Conservation (phyloP, 495 filamentous ascomycete genomes). For the Aspergillus sclerotiicarbonarius region DNA sequence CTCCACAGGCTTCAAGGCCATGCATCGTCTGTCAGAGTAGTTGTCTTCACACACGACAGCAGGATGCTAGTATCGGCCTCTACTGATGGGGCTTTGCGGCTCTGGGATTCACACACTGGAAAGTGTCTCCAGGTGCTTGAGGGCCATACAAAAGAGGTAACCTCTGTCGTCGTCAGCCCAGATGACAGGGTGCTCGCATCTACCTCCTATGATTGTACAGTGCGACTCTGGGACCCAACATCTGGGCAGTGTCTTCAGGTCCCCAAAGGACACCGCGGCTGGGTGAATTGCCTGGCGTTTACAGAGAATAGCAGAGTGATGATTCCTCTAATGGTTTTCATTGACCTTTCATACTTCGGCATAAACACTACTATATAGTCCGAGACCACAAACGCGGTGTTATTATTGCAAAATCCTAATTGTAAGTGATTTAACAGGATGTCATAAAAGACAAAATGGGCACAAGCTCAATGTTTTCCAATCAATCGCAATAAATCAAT, state of each 20-base stretch:
- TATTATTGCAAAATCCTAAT: too few species aligned
- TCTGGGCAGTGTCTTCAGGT: neutral
- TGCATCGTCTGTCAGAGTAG: neutral
- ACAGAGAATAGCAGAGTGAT: neutral
- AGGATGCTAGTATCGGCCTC: neutral
- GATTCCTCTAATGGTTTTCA: too few species aligned
- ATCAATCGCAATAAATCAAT: too few species aligned
- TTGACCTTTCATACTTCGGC: too few species aligned
- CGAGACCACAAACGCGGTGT: too few species aligned
- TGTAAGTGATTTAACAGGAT: too few species aligned
- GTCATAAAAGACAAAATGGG: too few species aligned
- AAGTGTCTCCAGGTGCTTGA: neutral
- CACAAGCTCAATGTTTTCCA: neutral
- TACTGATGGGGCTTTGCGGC: neutral
- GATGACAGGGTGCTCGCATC: conserved; percentile 1
- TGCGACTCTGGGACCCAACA: neutral
- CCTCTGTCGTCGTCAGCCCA: neutral
- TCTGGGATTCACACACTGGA: neutral
- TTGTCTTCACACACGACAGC: neutral
- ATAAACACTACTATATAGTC: too few species aligned
- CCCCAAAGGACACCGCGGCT: neutral
- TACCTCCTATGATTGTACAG: neutral
- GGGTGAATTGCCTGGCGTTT: neutral
- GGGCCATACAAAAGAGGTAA: neutral
- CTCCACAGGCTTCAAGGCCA: neutral